Percentiles rank a stretch among this genome's conserved stretches.
phyloP scores from a whole-genome alignment of 2,329 filamentous ascomycete species.

The Verticillium longisporum region DNA sequence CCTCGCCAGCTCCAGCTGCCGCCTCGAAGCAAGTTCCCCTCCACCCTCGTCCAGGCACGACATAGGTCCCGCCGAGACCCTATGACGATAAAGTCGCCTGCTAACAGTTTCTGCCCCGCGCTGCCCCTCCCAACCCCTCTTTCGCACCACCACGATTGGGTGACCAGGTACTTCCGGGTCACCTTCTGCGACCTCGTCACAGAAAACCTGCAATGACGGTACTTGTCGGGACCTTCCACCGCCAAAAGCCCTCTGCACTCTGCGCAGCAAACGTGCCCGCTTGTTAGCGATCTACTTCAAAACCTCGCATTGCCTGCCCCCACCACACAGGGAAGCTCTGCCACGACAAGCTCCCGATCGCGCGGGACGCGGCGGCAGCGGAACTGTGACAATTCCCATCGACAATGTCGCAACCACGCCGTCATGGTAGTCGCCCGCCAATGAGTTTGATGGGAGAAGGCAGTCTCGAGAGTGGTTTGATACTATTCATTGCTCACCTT shows the following conservation, averaged over 20 bases:
- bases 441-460: neutral
- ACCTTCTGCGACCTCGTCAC: too few relatives aligned
- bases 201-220: neutral
- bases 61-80: neutral
- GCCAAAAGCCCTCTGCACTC: neutral
- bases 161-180: neutral
- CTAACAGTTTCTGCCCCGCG: slow-evolving; percentile 1
- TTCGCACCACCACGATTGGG: neutral
- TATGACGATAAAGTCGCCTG: neutral
- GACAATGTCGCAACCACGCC: neutral
- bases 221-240: neutral
- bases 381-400: neutral
- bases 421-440: neutral
- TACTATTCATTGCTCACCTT: neutral
- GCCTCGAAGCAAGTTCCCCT: neutral
- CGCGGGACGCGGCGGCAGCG: neutral
- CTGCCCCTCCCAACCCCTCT: slow-evolving; percentile 1
- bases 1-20: neutral
- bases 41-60: neutral
- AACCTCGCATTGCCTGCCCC: neutral
- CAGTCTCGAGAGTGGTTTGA: too few relatives aligned
- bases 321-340: neutral
- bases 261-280: neutral
- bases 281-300: neutral
- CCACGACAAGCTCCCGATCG: neutral